Evolutionary conservation across 2,329 filamentous ascomycete species (phyloP), one percentile per base, ranked within the genome.

Genomic region (Plectosphaerella plurivora): DNA sequence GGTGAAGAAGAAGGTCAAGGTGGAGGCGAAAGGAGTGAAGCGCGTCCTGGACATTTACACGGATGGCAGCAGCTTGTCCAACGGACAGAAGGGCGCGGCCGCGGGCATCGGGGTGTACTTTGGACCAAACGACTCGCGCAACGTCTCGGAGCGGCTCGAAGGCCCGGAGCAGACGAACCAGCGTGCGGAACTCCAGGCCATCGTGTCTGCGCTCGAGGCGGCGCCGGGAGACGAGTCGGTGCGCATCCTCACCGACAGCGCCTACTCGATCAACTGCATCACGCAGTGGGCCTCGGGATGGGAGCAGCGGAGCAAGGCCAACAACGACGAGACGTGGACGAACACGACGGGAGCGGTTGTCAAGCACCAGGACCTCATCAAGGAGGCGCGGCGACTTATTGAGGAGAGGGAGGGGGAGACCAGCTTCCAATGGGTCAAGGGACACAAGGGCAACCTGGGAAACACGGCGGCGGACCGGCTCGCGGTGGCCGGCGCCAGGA

Each of bases 181-280:
- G 68, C 88, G 94, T 3, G 94, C 93, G n/a, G 94, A 99, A 72
- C 76, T 99, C 53, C 92, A 89, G 22, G 94, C 91, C 8, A 87
- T 97, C 57, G 76, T 89, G 28, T 87, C 92, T 53, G 92, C 92
- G 1, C 77, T 97, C 20, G 84, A 97, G 63, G 81, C 87, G 45
- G 84, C 86, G 2, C 86, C 89, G 1, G 71, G 81, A 15, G 77
- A 86, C 53, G 79, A 88, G 53, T 76, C 84, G 54, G 80, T 95
- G 12, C 79, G 85, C 52, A 95, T 99, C 59, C 81, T 86, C 65
- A 91, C 86, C n/a, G 94, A 99, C 71, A 94, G 89, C 68, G 85
- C 86, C 63, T 97, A 97, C 71, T 81, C 89, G 1, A 96, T 97
- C 68, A 87, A 92, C 59, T 97, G 93, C 64, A 83, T 91, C 24